phyloP scores from a whole-genome alignment of 352 stramenopile genomes.

The Pythium myriotylum region DNA sequence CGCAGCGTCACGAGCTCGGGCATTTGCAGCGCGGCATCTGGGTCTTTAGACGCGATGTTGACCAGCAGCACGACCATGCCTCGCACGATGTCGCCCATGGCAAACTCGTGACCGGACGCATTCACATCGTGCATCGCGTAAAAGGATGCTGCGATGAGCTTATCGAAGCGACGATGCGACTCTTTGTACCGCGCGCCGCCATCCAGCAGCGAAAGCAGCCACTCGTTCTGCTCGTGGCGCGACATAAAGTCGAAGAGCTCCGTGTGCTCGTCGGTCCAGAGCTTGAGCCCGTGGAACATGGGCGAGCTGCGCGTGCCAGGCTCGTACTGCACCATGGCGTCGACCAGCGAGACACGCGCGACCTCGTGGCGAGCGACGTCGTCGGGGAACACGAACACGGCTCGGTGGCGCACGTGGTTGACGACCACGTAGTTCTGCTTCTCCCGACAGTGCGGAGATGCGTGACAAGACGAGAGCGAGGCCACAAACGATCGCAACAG shows the following conservation, averaged over 20 bases:
- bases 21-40: slow-evolving; percentile 74
- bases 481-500: not conserved
- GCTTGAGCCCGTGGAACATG: slow-evolving; percentile 28
- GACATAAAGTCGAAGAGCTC: slow-evolving; percentile 26
- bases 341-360: slow-evolving; percentile 1
- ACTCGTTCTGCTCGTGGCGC: slow-evolving; percentile 13
- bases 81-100: slow-evolving; percentile 32
- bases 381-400: slow-evolving; percentile 24
- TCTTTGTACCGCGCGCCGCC: slow-evolving; percentile 29
- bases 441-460: not conserved
- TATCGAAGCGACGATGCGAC: slow-evolving; percentile 2
- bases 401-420: slow-evolving; percentile 16
- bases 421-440: slow-evolving; percentile 25
- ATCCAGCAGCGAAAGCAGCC: slow-evolving; percentile 26
- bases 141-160: slow-evolving; percentile 13
- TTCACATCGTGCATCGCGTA: slow-evolving; percentile 29
- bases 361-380: slow-evolving; percentile 16
- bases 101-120: slow-evolving; percentile 14
- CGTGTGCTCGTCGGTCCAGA: slow-evolving; percentile 17
- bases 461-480: slow-evolving; percentile 9
- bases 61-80: slow-evolving; percentile 63
- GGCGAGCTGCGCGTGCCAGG: not conserved
- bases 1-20: slow-evolving; percentile 63
- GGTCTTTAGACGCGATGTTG: slow-evolving; percentile 81
- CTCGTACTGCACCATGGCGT: slow-evolving; percentile 24